phyloP scores from a whole-genome alignment of 768 basidiomycete species.

The Boletellus ananas region DNA sequence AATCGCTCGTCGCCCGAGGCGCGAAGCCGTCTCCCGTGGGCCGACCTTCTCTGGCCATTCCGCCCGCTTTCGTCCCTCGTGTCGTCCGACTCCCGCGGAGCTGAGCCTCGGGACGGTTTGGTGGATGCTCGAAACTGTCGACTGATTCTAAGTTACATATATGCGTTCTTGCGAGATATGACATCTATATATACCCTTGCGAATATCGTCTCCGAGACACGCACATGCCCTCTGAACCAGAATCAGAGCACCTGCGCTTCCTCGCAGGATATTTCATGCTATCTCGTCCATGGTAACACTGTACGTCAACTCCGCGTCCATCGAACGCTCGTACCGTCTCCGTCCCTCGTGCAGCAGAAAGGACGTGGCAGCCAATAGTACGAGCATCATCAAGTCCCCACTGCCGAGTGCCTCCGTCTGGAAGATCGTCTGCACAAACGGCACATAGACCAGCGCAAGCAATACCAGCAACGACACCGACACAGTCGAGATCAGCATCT shows the following conservation, averaged over 20 bases:
- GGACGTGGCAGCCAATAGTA: slow-evolving; percentile 63
- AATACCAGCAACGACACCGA: slow-evolving; percentile 82
- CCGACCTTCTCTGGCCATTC: slow-evolving; percentile 22
- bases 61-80: slow-evolving; percentile 27
- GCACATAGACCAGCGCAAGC: slow-evolving; percentile 84
- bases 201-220: slow-evolving; percentile 3
- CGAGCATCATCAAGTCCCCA: slow-evolving; percentile 66
- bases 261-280: slow-evolving; percentile 36
- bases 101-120: no score
- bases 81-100: background rate
- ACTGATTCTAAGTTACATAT: background rate
- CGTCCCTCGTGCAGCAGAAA: slow-evolving; percentile 74
- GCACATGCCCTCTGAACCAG: background rate
- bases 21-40: slow-evolving; percentile 15
- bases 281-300: slow-evolving; percentile 54
- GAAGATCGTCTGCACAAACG: slow-evolving; percentile 88
- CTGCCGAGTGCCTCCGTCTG: slow-evolving; percentile 80
- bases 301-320: slow-evolving; percentile 52
- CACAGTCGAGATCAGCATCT: slow-evolving; percentile 86
- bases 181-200: slow-evolving; percentile 4
- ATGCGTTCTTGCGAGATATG: background rate
- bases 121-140: no score
- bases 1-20: slow-evolving; percentile 26
- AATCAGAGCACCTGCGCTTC: no score
- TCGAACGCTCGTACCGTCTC: slow-evolving; percentile 68